Percentiles rank a stretch among this genome's conserved stretches.
Evolutionary conservation across 768 basidiomycete genomes (phyloP).

Genomic region (Suillus hirtellus): DNA sequence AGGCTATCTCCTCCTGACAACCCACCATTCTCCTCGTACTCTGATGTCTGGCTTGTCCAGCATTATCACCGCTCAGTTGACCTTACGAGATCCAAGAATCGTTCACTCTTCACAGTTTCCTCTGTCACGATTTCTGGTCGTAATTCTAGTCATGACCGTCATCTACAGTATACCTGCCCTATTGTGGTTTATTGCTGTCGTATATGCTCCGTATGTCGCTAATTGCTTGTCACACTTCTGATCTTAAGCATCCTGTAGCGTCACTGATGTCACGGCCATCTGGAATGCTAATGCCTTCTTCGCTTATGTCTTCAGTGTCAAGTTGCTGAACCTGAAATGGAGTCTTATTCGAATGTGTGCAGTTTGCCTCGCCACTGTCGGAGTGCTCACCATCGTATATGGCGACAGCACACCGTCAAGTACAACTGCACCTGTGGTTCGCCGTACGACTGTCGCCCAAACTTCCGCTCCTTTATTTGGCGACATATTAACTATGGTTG

Average conservation of each 20-base stretch:
- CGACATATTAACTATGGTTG: constrained; percentile 70
- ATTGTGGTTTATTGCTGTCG: constrained; percentile 75
- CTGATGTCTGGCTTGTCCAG: constrained; percentile 53
- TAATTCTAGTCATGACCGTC: constrained; percentile 25
- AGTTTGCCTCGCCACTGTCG: constrained; percentile 78
- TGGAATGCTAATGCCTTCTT: constrained; percentile 94
- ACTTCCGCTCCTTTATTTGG: constrained; percentile 63
- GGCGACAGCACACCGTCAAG: constrained; percentile 51
- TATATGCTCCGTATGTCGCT: constrained; percentile 65
- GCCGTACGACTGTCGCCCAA: not conserved
- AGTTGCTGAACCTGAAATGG: constrained; percentile 63
- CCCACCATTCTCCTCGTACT: constrained; percentile 46
- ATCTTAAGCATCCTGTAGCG: constrained; percentile 40
- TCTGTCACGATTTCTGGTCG: constrained; percentile 35
- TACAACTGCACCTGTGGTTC: constrained; percentile 5
- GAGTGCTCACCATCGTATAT: constrained; percentile 81
- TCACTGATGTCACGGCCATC: constrained; percentile 83
- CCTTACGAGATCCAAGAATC: constrained; percentile 15
- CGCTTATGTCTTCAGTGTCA: constrained; percentile 84
- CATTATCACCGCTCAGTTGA: constrained; percentile 41
- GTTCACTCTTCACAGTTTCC: constrained; percentile 27
- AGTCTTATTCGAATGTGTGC: constrained; percentile 63
- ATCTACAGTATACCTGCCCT: constrained; percentile 66
- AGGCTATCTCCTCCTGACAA: constrained; percentile 54
- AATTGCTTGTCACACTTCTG: not conserved